Conservation (phyloP, 23 red algal genomes). For the Gracilaria domingensis region DNA sequence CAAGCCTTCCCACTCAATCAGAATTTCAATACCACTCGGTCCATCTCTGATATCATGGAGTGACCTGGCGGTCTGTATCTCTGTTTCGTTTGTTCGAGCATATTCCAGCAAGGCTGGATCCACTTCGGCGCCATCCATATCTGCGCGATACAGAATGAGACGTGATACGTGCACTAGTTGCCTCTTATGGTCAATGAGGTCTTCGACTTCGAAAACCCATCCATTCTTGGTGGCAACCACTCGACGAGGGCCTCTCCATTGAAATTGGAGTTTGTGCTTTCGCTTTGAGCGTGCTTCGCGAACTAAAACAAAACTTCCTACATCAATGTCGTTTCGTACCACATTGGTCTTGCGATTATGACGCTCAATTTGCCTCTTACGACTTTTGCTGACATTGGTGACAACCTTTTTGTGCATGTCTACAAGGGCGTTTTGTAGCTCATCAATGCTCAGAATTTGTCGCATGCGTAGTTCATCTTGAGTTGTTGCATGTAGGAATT, state of each 20-base stretch:
- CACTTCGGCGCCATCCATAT: not conserved
- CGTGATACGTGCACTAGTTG: not conserved
- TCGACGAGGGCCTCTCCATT: not conserved
- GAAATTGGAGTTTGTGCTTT: not conserved
- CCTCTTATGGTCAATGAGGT: slow-evolving; percentile 12
- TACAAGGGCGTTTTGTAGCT: not conserved
- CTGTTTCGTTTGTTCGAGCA: not conserved
- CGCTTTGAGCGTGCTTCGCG: not conserved
- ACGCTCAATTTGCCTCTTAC: not conserved
- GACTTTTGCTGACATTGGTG: not conserved
- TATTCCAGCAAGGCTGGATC: not conserved
- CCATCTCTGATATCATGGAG: slow-evolving; percentile 4
- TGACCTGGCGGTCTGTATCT: not conserved
- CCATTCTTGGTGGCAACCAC: not conserved
- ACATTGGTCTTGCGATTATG: slow-evolving; percentile 22
- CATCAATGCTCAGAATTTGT: not conserved
- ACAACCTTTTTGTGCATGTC: slow-evolving; percentile 21
- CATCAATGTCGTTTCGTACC: not conserved
- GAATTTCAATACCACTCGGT: not conserved
- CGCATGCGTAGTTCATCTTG: not conserved
- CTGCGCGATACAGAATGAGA: not conserved
- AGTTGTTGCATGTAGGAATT: not conserved
- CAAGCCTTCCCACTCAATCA: slow-evolving; percentile 2
- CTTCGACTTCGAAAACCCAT: slow-evolving; percentile 18
- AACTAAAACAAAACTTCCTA: not conserved